Evolutionary conservation across 768 basidiomycete genomes (phyloP).

Genomic region (Imleria badia): DNA sequence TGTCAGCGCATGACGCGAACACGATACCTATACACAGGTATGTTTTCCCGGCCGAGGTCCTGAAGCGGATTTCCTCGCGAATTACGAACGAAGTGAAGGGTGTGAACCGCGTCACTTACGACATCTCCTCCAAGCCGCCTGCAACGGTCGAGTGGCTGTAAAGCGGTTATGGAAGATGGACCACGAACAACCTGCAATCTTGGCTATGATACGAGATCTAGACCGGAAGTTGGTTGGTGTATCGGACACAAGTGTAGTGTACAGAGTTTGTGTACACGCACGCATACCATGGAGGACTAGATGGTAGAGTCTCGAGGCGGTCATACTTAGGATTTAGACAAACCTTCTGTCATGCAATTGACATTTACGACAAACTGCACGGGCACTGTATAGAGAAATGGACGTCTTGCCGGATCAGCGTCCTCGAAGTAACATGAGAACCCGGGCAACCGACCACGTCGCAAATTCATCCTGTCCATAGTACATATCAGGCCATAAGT

Average conservation of each 20-base stretch:
- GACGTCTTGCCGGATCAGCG: no score
- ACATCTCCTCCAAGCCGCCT: conserved; percentile 97
- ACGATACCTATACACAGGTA: conserved; percentile 54
- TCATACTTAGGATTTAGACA: no score
- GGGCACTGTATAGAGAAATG: no score
- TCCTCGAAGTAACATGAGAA: no score
- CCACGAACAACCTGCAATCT: not conserved
- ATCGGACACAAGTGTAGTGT: not conserved
- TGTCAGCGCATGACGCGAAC: not conserved
- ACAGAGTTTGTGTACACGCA: not conserved
- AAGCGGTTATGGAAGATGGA: not conserved
- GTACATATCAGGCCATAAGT: no score
- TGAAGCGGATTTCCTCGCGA: conserved; percentile 89
- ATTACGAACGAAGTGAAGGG: conserved; percentile 98
- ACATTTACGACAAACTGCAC: no score
- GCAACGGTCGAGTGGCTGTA: conserved; percentile 57
- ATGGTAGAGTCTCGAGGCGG: not conserved
- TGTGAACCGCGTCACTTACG: conserved; percentile 95
- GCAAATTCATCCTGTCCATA: no score
- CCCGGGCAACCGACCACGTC: no score
- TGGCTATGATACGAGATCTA: not conserved
- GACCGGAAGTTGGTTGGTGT: not conserved
- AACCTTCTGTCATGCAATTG: no score
- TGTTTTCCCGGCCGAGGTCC: conserved; percentile 89
- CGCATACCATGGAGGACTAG: not conserved